These are phyloP conservation scores for Stereum hirsutum DNA, from an alignment of 1,284 basidiomycete species.

Conservation along the genomic window DNA sequence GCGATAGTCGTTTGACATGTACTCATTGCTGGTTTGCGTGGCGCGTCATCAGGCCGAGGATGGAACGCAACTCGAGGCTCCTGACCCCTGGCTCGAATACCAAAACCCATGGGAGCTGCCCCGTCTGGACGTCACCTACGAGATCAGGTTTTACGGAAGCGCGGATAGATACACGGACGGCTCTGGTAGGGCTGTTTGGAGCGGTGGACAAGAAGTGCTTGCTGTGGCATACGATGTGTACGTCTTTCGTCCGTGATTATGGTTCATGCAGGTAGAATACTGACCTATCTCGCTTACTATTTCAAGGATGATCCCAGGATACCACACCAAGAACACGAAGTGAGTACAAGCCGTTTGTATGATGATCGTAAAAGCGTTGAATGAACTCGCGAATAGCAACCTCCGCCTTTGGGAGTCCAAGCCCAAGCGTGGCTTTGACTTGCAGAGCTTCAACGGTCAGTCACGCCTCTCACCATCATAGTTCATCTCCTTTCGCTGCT, in stretches of 20 bases:
- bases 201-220: constrained; percentile 85
- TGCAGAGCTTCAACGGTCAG: constrained; percentile 84
- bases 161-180: constrained; percentile 60
- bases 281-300: no score
- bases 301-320: constrained; percentile 51
- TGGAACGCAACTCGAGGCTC: constrained; percentile 70
- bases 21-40: no score
- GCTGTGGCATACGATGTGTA: constrained; percentile 88
- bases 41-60: no score
- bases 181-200: constrained; percentile 57
- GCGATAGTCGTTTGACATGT: no score
- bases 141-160: constrained; percentile 81
- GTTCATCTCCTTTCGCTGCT: neutral
- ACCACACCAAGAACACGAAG: constrained; percentile 68
- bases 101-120: constrained; percentile 88
- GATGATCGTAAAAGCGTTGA: no score
- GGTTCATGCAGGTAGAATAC: no score
- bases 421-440: constrained; percentile 86
- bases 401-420: constrained; percentile 77
- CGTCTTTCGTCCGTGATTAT: no score
- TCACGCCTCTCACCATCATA: constrained; percentile 4
- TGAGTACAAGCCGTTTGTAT: no score
- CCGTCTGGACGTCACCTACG: constrained; percentile 73
- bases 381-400: no score
- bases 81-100: constrained; percentile 87